Evolutionary conservation across 371 early-diverging fungal species (phyloP).

Genomic region (Gilbertella persicaria): DNA sequence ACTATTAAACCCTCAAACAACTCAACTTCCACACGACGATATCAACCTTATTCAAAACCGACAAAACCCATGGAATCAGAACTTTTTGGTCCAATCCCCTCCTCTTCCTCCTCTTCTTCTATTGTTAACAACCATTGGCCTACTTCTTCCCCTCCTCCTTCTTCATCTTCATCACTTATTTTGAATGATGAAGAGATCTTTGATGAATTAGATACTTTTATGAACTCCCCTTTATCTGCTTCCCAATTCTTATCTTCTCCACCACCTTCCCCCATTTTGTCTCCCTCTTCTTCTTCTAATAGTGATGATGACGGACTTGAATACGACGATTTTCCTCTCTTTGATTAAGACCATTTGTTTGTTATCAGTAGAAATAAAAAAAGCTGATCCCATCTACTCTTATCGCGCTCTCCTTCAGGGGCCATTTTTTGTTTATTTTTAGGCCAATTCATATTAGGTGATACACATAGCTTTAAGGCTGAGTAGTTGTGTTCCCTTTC

Average conservation of each 20-base stretch:
- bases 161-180: constrained; percentile 3
- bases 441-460: too few relatives aligned
- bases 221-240: background rate
- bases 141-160: constrained; percentile 1
- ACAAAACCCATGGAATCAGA: background rate
- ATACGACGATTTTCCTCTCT: constrained; percentile 20
- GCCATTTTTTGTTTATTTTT: too few relatives aligned
- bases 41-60: constrained; percentile 15
- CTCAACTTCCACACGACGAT: constrained; percentile 1
- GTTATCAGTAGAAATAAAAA: too few relatives aligned
- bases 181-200: constrained; percentile 16
- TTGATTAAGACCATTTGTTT: too few relatives aligned
- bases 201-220: constrained; percentile 18
- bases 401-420: too few relatives aligned
- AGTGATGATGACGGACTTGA: constrained; percentile 10
- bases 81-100: constrained; percentile 8
- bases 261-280: constrained; percentile 16
- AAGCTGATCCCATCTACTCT: too few relatives aligned
- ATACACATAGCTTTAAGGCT: too few relatives aligned
- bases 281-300: constrained; percentile 6
- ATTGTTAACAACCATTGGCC: background rate
- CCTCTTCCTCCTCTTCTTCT: background rate
- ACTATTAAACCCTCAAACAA: background rate
- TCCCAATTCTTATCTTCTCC: constrained; percentile 17
- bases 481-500: too few relatives aligned